These are phyloP conservation scores for Nothophytophthora sp. DNA, from an alignment of 352 stramenopile species.

Conservation along the genomic window DNA sequence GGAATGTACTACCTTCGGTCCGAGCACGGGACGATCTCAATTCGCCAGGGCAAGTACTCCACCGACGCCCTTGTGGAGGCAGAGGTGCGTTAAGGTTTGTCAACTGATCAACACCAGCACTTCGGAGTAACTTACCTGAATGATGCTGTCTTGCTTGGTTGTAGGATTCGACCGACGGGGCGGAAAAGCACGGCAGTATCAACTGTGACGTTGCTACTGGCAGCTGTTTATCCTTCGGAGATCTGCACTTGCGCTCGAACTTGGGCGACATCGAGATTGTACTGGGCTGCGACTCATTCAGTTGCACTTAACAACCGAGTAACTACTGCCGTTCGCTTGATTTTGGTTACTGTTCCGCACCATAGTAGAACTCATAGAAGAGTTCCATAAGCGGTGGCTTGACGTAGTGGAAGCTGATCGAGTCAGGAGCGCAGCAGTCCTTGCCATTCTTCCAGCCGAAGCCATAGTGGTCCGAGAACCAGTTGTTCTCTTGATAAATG, in stretches of 20 bases:
- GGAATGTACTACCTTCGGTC: conserved; percentile 73
- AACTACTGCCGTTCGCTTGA: background rate
- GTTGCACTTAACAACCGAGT: conserved; percentile 37
- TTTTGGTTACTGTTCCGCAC: conserved; percentile 1
- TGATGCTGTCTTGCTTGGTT: background rate
- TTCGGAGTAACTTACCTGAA: background rate
- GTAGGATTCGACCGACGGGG: conserved; percentile 15
- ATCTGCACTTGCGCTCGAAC: conserved; percentile 60
- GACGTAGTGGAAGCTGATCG: conserved; percentile 87
- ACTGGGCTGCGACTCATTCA: conserved; percentile 66
- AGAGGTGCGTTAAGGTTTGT: conserved; percentile 22
- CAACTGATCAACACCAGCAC: background rate
- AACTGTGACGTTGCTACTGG: conserved; percentile 54
- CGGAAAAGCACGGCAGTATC: conserved; percentile 61
- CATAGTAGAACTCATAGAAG: conserved; percentile 87
- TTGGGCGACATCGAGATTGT: conserved; percentile 71
- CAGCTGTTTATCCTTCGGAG: conserved; percentile 67
- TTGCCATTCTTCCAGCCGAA: conserved; percentile 83
- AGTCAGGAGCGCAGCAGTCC: conserved; percentile 75
- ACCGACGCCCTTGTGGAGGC: conserved; percentile 41
- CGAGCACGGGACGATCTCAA: conserved; percentile 55
- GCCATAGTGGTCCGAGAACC: conserved; percentile 84
- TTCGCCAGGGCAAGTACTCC: conserved; percentile 59
- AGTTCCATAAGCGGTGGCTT: conserved; percentile 84
- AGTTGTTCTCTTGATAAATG: conserved; percentile 88